Evolutionary conservation across 495 filamentous ascomycete species (phyloP).

Genomic region (Hypoxylon subgilvum): DNA sequence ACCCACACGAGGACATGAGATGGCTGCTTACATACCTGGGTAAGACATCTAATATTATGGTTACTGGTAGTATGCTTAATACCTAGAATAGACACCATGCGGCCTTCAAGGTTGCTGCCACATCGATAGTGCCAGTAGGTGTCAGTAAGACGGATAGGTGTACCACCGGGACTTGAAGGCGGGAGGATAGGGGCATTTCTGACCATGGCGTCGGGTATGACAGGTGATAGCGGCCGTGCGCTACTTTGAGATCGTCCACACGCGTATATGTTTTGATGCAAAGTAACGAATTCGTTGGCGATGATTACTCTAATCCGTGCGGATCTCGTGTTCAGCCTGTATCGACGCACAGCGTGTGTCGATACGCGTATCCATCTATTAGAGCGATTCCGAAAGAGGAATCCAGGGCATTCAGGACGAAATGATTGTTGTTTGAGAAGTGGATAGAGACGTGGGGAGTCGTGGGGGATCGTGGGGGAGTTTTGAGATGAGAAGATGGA

Average conservation of each 20-base stretch:
- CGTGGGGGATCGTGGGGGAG: slow-evolving; percentile 22
- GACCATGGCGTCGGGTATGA: slow-evolving; percentile 26
- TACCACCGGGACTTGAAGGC: slow-evolving; percentile 23
- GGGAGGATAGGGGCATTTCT: slow-evolving; percentile 32
- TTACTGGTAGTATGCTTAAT: no score
- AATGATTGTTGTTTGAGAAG: background rate
- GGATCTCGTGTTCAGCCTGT: slow-evolving; percentile 33
- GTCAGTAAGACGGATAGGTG: slow-evolving; percentile 11
- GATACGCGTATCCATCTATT: no score
- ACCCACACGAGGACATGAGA: slow-evolving; percentile 33
- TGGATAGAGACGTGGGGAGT: background rate
- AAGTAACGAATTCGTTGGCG: slow-evolving; percentile 19
- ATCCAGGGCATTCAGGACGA: no score
- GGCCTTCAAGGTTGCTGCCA: slow-evolving; percentile 26
- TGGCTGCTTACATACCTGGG: slow-evolving; percentile 35
- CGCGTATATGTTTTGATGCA: slow-evolving; percentile 3
- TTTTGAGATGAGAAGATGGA: no score
- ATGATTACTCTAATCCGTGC: slow-evolving; percentile 8
- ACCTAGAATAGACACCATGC: no score
- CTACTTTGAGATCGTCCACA: background rate
- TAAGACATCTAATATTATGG: slow-evolving; percentile 11
- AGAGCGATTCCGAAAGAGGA: no score
- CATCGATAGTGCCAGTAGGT: slow-evolving; percentile 24
- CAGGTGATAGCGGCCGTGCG: slow-evolving; percentile 16
- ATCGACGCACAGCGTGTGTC: slow-evolving; percentile 23